A percentile compares a stretch with the other conserved stretches of the same genome.
These are phyloP conservation scores for Mycena galopus DNA, from an alignment of 768 basidiomycete species.

Conservation along the genomic window DNA sequence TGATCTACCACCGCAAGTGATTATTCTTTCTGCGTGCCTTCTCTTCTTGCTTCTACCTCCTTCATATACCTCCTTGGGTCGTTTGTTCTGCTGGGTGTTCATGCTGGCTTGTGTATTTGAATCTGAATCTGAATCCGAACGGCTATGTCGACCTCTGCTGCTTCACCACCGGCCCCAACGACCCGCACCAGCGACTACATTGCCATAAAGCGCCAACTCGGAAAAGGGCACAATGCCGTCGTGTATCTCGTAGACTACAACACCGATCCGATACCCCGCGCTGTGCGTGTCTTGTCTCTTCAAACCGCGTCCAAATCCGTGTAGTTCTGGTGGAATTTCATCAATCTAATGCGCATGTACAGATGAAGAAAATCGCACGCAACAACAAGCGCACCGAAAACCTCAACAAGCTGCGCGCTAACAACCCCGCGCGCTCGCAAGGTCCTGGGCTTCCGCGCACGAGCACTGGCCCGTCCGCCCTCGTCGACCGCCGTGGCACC, in stretches of 20 bases:
- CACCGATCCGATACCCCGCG: conserved; percentile 20
- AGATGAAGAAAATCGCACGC: conserved; percentile 37
- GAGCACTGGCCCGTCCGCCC: conserved; percentile 50
- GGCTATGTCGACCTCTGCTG: no score
- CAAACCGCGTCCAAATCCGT: background rate
- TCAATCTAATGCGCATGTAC: background rate
- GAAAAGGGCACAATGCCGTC: conserved; percentile 30
- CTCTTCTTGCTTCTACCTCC: background rate
- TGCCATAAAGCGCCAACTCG: conserved; percentile 26
- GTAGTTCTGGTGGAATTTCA: no score
- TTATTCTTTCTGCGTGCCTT: background rate
- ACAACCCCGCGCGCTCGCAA: conserved; percentile 28
- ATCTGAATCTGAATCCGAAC: no score
- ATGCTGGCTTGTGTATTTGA: no score
- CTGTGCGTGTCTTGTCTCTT: conserved; percentile 27
- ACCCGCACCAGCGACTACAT: conserved; percentile 4
- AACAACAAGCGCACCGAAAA: conserved; percentile 37
- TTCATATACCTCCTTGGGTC: no score
- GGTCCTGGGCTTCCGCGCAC: conserved; percentile 11
- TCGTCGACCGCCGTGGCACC: conserved; percentile 77
- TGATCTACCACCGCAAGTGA: conserved; percentile 15
- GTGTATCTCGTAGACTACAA: conserved; percentile 35
- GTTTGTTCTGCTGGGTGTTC: no score
- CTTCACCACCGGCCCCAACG: background rate
- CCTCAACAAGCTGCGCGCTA: conserved; percentile 34